Base-by-base conservation (phyloP, 2,329 filamentous ascomycete species). In the Sclerotinia spermophila region DNA sequence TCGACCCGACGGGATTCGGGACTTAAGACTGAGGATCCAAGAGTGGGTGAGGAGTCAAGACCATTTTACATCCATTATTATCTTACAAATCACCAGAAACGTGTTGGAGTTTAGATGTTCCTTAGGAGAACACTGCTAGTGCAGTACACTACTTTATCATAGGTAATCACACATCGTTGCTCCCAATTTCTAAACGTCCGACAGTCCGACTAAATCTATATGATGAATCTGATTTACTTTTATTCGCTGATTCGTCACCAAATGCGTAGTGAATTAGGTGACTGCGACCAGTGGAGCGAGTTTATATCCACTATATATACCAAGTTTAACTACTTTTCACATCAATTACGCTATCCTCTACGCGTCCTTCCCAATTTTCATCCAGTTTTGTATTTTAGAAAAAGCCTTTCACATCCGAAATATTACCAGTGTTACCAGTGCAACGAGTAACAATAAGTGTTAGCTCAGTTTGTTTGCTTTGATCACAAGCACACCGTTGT, bases 321-420 rank as follows among this genome's bases (percentile, higher is more conserved):
- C 27, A 53, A 27, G n/a, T 53, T 53, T 53, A 53, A 51, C 40
- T 67, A 67, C 21, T 44, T 58, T 67, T 59, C 65, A 56, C 33
- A 10, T 53, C 40, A 59, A 68, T 68, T 68, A 60, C 66, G 66
- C 66, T 60, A 38, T 60, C 38, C 66, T 60, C 53, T 38, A 68
- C 66, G 66, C 53, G 66, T 68, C 40, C 53, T 27, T 19, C 13
- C 38, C 15, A 53, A 30, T 38, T 15, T 65, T 53, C 33, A 53
- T 38, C 33, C 45, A 15, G 10, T 51, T 64, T 21, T 65, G n/a
- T n/a, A n/a, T 11, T 53, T 1, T 27, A 5, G 15, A 27, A 19
- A 33, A 65, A 53, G 24, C 5, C 27, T 40, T 67, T n/a, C 27
- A 56, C 48, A 53, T 58, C 35, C 51, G 21, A 58, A 24, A 44